Base-by-base conservation (phyloP, 306 rosid genomes). In the Begonia masoniana region DNA sequence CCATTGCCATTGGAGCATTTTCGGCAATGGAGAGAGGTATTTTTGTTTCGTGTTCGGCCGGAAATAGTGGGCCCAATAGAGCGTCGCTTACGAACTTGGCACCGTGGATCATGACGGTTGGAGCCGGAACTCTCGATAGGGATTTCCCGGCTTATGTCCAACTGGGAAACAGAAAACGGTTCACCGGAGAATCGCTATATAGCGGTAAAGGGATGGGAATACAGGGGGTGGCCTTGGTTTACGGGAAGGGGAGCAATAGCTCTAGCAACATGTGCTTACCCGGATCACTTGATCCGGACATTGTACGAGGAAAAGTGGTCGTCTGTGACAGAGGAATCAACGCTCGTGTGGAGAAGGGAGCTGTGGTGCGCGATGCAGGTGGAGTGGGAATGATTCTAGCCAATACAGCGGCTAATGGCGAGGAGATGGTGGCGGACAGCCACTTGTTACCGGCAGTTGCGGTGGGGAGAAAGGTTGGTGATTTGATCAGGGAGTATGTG, bases 41-140 rank as follows among this genome's bases (percentile, higher is more conserved):
- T 50, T 83, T 91, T 13, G 84, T 91, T n/a, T 77, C 97, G 0
- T 81, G 94, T 56, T 91, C 97, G 0, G 95, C 97, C 1, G 97
- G 97, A 3, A 91, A 91, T 39, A 78, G 96, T 12, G 97, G 97
- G 0, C 97, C 97, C 0, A 65, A 46, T n/a, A 58, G 35, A 26
- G 84, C 85, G n/a, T 76, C 97, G 0, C 51, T 91, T 42, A 88
- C 85, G 21, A 91, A 91, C n/a, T 88, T 78, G 6, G 97, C 97
- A 0, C 97, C 97, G 0, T 91, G 97, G 97, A 69, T 91, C 60
- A 91, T 85, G 97, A 91, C 97, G 9, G 92, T 91, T 13, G 97
- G 97, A 0, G 97, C 97, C 0, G 97, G 97, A 0, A 89, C 97
- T 0, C 46, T 89, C 2, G 97, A 91, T 53, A 72, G 97, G 8